Percentiles rank a stretch among this genome's conserved stretches.
These are phyloP conservation scores for Dothistroma septosporum DNA, from an alignment of 2,329 filamentous ascomycete genomes.

Conservation along the genomic window DNA sequence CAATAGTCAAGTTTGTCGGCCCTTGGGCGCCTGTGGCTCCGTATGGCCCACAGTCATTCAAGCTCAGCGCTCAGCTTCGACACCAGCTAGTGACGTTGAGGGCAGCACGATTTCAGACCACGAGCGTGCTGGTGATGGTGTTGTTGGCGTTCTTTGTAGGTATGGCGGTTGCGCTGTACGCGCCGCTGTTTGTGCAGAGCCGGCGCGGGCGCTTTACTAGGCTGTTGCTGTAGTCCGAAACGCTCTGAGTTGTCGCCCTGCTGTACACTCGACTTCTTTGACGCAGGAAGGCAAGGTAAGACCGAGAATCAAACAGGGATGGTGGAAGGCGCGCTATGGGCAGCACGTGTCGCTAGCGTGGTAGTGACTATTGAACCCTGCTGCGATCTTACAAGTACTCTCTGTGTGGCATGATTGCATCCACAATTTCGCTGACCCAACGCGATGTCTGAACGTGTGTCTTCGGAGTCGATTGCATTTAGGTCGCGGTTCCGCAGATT, in stretches of 20 bases:
- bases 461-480: background rate
- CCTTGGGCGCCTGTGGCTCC: slow-evolving; percentile 20
- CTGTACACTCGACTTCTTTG: background rate
- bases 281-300: background rate
- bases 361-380: background rate
- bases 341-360: background rate
- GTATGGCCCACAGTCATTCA: slow-evolving; percentile 19
- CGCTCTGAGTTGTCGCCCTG: background rate
- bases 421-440: background rate
- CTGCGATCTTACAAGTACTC: background rate
- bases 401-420: background rate
- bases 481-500: background rate
- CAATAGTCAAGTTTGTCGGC: slow-evolving; percentile 43
- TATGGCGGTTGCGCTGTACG: slow-evolving; percentile 11
- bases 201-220: background rate
- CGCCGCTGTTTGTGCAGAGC: background rate
- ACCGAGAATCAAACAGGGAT: background rate
- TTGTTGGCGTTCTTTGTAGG: slow-evolving; percentile 18
- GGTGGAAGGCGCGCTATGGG: background rate
- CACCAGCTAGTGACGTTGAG: slow-evolving; percentile 15
- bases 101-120: slow-evolving; percentile 10
- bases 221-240: background rate
- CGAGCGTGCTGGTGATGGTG: slow-evolving; percentile 15
- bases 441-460: background rate
- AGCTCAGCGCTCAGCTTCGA: slow-evolving; percentile 16